phyloP scores from a whole-genome alignment of 2,329 filamentous ascomycete species.

The Alternaria arbusti region DNA sequence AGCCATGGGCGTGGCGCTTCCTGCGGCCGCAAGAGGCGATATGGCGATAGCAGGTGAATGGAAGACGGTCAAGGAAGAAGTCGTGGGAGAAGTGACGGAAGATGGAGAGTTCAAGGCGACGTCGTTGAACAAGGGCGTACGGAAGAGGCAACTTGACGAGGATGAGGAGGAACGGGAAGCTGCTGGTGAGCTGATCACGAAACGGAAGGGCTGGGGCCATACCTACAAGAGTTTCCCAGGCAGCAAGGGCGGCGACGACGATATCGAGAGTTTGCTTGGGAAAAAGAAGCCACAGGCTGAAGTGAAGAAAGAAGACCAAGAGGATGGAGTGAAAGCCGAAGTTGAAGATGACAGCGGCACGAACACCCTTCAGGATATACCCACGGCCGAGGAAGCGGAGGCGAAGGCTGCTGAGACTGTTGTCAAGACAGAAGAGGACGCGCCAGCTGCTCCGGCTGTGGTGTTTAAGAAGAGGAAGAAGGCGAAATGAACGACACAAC shows the following conservation, averaged over 20 bases:
- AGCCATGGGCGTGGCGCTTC: conserved; percentile 84
- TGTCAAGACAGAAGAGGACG: conserved; percentile 31
- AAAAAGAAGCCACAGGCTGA: conserved; percentile 39
- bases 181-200: conserved; percentile 56
- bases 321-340: conserved; percentile 25
- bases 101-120: conserved; percentile 54
- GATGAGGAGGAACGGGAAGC: conserved; percentile 67
- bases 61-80: conserved; percentile 67
- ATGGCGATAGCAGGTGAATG: conserved; percentile 91
- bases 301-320: conserved; percentile 54
- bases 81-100: conserved; percentile 52
- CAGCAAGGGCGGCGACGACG: conserved; percentile 60
- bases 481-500: conserved; percentile 47
- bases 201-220: conserved; percentile 54
- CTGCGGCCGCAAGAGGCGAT: conserved; percentile 76
- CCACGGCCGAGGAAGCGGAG: conserved; percentile 36
- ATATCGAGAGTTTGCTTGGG: conserved; percentile 67
- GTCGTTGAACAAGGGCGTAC: conserved; percentile 60
- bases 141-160: conserved; percentile 68
- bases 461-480: conserved; percentile 86
- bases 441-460: conserved; percentile 53
- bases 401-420: conserved; percentile 19
- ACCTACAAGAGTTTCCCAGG: conserved; percentile 55
- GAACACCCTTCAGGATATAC: conserved; percentile 31
- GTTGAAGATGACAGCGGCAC: conserved; percentile 22